phyloP scores from a whole-genome alignment of 1,284 basidiomycete species.

The Calocybe gambosa region DNA sequence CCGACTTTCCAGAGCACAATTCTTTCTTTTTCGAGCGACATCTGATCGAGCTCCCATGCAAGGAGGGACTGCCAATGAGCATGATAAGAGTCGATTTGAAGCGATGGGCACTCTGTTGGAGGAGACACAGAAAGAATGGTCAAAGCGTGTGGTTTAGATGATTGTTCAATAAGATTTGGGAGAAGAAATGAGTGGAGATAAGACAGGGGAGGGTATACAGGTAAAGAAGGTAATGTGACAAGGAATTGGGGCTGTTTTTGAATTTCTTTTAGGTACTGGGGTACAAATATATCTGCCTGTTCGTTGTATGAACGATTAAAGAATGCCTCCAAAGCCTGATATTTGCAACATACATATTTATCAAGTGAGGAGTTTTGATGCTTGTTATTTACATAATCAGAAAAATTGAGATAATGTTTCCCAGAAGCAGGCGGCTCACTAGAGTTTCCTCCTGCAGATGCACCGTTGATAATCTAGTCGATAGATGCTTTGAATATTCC shows the following conservation, averaged over 20 bases:
- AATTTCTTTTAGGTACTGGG: conserved; percentile 39
- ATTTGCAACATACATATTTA: conserved; percentile 28
- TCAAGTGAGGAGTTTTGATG: conserved; percentile 26
- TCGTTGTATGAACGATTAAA: not conserved
- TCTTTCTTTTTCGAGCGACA: conserved; percentile 31
- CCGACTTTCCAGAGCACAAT: conserved; percentile 34
- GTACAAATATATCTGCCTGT: conserved; percentile 39
- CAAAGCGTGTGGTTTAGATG: conserved; percentile 18
- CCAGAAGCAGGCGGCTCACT: not conserved
- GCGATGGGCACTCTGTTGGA: conserved; percentile 21
- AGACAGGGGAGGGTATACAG: conserved; percentile 32
- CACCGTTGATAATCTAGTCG: conserved; percentile 1
- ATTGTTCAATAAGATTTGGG: conserved; percentile 23
- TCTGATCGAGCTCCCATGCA: conserved; percentile 36
- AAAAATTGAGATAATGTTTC: not conserved
- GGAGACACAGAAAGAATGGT: conserved; percentile 27
- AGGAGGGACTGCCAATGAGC: conserved; percentile 35
- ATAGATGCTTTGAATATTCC: conserved; percentile 4
- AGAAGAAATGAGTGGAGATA: conserved; percentile 31
- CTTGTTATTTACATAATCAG: not conserved
- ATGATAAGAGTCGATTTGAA: conserved; percentile 27
- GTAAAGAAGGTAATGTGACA: conserved; percentile 31
- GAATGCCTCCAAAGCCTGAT: not conserved
- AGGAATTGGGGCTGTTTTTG: conserved; percentile 37
- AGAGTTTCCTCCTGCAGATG: conserved; percentile 3